Evolutionary conservation across 768 basidiomycete genomes (phyloP).

Genomic region (Naganishia friedmannii): DNA sequence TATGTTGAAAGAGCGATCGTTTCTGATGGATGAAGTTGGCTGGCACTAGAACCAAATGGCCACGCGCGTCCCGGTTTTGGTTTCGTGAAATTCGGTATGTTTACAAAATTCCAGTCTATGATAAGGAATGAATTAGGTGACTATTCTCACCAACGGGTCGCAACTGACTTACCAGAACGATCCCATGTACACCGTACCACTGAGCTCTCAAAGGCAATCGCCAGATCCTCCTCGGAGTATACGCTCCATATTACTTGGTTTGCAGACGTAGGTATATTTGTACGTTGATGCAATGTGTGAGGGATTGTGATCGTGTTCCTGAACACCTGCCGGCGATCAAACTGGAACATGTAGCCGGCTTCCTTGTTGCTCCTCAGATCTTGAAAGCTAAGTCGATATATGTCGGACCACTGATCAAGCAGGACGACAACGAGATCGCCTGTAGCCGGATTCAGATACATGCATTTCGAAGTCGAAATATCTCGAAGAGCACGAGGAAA

Average conservation of each 20-base stretch:
- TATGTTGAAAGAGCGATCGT: conserved; percentile 15
- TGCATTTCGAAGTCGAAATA: conserved; percentile 27
- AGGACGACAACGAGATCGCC: conserved; percentile 39
- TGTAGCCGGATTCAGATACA: conserved; percentile 34
- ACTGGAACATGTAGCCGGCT: conserved; percentile 24
- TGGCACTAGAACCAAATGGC: conserved; percentile 1
- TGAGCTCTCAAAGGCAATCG: neutral
- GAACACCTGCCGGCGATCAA: conserved; percentile 1
- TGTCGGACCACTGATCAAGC: conserved; percentile 38
- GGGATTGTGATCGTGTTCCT: neutral
- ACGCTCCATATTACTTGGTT: conserved; percentile 3
- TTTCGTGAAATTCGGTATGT: neutral
- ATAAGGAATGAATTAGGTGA: neutral
- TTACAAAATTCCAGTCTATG: conserved; percentile 4
- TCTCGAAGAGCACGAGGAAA: conserved; percentile 34
- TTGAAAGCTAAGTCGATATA: conserved; percentile 36
- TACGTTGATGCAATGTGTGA: neutral
- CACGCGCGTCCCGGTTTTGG: conserved; percentile 5
- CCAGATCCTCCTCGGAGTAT: conserved; percentile 2
- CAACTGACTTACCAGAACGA: neutral
- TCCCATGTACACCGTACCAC: conserved; percentile 6
- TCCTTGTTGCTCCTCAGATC: conserved; percentile 26
- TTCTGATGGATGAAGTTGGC: conserved; percentile 8
- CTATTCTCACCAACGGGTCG: neutral
- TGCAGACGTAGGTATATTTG: neutral